These are phyloP conservation scores for Litsea cubeba DNA, from an alignment of 164 flowering plant genomes.

Conservation along the genomic window DNA sequence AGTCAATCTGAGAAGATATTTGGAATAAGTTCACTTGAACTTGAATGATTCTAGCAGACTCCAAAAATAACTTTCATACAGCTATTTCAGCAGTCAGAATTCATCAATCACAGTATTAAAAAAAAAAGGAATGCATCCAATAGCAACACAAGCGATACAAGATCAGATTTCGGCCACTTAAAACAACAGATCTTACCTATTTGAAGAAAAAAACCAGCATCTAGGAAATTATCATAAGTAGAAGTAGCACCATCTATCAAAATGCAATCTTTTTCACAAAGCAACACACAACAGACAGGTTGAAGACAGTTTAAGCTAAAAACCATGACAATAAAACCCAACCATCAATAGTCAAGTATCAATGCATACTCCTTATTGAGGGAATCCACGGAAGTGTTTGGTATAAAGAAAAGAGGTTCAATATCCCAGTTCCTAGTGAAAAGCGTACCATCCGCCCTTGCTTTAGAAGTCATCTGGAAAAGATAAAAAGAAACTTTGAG, in stretches of 20 bases:
- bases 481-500: constrained; percentile 2
- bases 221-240: neutral
- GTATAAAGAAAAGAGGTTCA: constrained; percentile 79
- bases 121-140: no score
- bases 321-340: neutral
- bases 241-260: neutral
- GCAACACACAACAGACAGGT: neutral
- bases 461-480: constrained; percentile 71
- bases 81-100: no score
- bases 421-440: constrained; percentile 86
- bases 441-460: constrained; percentile 79
- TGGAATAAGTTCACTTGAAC: no score
- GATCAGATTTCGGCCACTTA: neutral
- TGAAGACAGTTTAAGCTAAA: neutral
- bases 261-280: neutral
- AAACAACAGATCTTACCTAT: neutral
- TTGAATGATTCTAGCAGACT: no score
- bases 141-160: no score
- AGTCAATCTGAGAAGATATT: no score
- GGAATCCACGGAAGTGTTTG: constrained; percentile 27
- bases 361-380: constrained; percentile 47
- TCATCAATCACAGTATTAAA: no score
- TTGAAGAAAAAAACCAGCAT: neutral
- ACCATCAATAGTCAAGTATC: constrained; percentile 1
- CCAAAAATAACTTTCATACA: no score